Base-by-base conservation (phyloP, 1,284 basidiomycete species). In the Ceratobasidium sp. region DNA sequence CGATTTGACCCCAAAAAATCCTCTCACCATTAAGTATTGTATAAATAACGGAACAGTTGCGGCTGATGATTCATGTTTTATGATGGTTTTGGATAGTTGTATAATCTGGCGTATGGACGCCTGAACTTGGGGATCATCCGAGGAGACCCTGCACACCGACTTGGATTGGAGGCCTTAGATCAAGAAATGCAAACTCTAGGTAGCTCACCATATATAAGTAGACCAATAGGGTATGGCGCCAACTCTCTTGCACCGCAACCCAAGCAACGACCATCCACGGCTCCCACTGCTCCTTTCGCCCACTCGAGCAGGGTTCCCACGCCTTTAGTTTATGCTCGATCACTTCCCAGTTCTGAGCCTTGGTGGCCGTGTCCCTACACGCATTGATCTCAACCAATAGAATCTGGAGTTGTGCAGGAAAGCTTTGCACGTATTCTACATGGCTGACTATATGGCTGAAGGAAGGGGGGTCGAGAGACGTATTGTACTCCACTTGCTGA, bases 181-280 rank as follows among this genome's bases (percentile, higher is more conserved):
- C 31, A n/a, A 58, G 25, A 58, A 43, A 29, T 17, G 29, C 25
- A 15, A 45, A 7, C 29, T 17, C 15, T 17, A 22, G 10, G 5
- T 20, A 25, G 42, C 56, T 45, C 42, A 58, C 56, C 38, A 58
- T 43, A n/a, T 58, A 58, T 6, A 58, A 22, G n/a, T 58, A 58
- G 29, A 58, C n/a, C 12, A 58, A 38, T 22, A 58, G 38, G 12
- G 56, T 42, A 20, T 40, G 55, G 12, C 55, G 55, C 55, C 55
- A 57, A 22, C 55, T 57, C 34, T 57, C 55, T 32, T 58, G 56
- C 6, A 58, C 56, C 25, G 56, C 56, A 13, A 43, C 3, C 35
- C 42, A 38, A 31, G 56, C 56, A 7, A 58, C 25, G 22, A 8
- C 25, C 42, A 25, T 58, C 40, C 56, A 58, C 5, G 56, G 45